Evolutionary conservation across 2,329 filamentous ascomycete species (phyloP), one percentile per base, ranked within the genome.

Genomic region (Colletotrichum orbiculare): DNA sequence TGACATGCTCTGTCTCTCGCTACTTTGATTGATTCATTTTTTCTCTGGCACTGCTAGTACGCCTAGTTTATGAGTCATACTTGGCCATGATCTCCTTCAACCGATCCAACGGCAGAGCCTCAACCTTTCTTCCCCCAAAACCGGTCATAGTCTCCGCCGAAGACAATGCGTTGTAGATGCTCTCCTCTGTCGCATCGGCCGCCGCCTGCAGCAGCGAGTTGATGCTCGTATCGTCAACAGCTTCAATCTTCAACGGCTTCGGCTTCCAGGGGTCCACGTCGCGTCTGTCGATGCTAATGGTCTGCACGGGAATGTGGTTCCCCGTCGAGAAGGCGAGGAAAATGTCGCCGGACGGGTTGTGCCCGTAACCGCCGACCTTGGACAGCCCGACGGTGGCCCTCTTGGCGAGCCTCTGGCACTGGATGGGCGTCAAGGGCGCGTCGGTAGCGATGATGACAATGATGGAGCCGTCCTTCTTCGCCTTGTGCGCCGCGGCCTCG

Each of bases 271-370:
- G 76, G 42, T 87, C 79, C 5, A 81, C 75, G 33, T 76, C 74
- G 17, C 46, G 34, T 37, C 67, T 58, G 25, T 67, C 69, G 68
- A 67, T 72, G 3, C 66, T 71, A n/a, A 76, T 69, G 5, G 74
- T 77, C 69, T 83, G 81, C 42, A 83, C 78, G 2, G 78, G 76
- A 1, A 87, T 75, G 47, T 79, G 77, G 64, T 84, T 87, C 6
- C 80, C 88, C 0, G 88, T 91, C 8, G 87, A 90, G 64, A 91
- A 86, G 4, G 89, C 88, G 2, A 91, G 77, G 71, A 91, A 90
- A 64, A 91, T 86, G 66, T 91, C 89, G 0, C 89, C 89, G 0
- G 87, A 90, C 10, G 81, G 81, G 67, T 90, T 90, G 47, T 82
- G 80, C 0, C 87, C 88, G 64, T 86, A 85, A 2, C 87, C 86